Conservation (phyloP, 371 early-diverging fungal genomes). For the Syncephalastrum monosporum region DNA sequence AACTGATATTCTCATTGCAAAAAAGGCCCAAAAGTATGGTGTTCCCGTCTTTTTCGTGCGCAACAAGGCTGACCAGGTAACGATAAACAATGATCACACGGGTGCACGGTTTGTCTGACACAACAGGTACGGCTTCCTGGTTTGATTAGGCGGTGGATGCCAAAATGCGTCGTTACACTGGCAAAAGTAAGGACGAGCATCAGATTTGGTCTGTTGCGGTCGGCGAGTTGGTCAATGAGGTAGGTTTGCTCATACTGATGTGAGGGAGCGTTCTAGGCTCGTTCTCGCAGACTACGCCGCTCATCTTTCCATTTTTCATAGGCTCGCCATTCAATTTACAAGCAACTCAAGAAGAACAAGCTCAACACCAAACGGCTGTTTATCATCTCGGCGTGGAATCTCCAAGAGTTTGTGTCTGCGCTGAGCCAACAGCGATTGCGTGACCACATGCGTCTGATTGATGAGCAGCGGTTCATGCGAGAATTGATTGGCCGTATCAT, state of each 20-base stretch:
- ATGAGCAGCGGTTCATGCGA: slow-evolving; percentile 40
- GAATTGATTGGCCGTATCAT: slow-evolving; percentile 37
- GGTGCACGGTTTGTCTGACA: background rate
- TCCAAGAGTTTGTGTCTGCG: slow-evolving; percentile 33
- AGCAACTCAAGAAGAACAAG: slow-evolving; percentile 31
- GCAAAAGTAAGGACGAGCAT: slow-evolving; percentile 10
- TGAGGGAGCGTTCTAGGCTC: background rate
- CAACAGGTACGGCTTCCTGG: no score
- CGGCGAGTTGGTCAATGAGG: slow-evolving; percentile 38
- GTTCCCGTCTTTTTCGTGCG: slow-evolving; percentile 44
- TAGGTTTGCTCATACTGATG: slow-evolving; percentile 7
- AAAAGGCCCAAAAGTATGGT: slow-evolving; percentile 31
- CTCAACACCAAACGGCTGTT: slow-evolving; percentile 38
- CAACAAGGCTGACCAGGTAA: slow-evolving; percentile 48
- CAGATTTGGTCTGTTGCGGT: slow-evolving; percentile 31
- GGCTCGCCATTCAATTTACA: slow-evolving; percentile 32
- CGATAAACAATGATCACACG: background rate
- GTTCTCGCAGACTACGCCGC: background rate
- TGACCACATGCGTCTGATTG: slow-evolving; percentile 24
- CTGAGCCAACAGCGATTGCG: slow-evolving; percentile 31
- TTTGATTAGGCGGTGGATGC: slow-evolving; percentile 30
- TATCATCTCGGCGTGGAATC: slow-evolving; percentile 39
- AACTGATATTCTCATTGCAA: slow-evolving; percentile 35
- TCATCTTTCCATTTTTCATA: slow-evolving; percentile 3
- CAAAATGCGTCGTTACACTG: slow-evolving; percentile 26